These are phyloP conservation scores for Lolium perenne DNA, from an alignment of 176 grass and related monocot species.

Conservation along the genomic window DNA sequence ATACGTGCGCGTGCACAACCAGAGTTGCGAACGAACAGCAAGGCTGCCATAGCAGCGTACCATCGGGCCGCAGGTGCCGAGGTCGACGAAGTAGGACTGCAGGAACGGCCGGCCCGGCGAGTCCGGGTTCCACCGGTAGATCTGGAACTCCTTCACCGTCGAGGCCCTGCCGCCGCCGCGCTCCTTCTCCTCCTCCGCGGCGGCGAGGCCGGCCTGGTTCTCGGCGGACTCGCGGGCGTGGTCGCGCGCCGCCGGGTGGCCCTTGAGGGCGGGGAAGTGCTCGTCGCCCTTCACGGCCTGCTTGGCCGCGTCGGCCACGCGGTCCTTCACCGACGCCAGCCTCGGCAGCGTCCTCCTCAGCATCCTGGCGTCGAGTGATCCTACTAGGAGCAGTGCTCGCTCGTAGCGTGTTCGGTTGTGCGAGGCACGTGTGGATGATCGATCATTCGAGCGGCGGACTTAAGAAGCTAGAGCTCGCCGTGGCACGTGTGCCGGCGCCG, in stretches of 20 bases:
- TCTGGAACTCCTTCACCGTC: conserved; percentile 71
- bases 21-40: neutral
- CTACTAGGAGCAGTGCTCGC: too few relatives aligned
- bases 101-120: conserved; percentile 58
- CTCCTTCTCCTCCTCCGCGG: neutral
- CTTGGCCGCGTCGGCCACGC: conserved; percentile 35
- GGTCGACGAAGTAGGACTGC: conserved; percentile 69
- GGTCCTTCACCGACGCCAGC: conserved; percentile 62
- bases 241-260: conserved; percentile 50
- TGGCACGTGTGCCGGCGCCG: neutral
- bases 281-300: conserved; percentile 31
- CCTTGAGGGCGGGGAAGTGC: conserved; percentile 57
- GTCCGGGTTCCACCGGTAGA: conserved; percentile 83
- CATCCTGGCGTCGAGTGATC: neutral
- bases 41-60: neutral
- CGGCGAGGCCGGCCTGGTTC: conserved; percentile 38
- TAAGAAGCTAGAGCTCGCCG: neutral
- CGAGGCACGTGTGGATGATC: neutral
- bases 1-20: neutral
- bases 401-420: neutral
- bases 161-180: neutral
- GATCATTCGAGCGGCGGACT: neutral
- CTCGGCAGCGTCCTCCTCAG: conserved; percentile 42
- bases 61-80: conserved; percentile 66
- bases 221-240: conserved; percentile 52